These are phyloP conservation scores for Aspergillus sp. DNA, from an alignment of 2,329 filamentous ascomycete genomes.

Conservation along the genomic window DNA sequence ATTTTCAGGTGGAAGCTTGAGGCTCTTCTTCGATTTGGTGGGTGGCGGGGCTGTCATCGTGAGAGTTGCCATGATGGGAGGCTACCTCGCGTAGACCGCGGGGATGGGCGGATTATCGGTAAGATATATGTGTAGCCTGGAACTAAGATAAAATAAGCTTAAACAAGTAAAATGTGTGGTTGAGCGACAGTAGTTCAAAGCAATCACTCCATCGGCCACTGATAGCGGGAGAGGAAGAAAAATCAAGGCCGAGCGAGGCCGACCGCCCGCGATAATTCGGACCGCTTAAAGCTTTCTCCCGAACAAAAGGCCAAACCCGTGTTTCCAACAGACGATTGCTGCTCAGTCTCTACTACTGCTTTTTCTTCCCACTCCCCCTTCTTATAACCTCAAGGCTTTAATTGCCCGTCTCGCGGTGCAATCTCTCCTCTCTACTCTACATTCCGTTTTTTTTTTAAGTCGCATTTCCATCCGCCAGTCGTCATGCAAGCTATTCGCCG, in stretches of 20 bases:
- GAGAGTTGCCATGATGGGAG: constrained; percentile 58
- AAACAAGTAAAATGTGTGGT: not conserved
- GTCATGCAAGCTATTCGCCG: constrained; percentile 82
- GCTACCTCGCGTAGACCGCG: constrained; percentile 14
- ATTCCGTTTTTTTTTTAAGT: constrained; percentile 6
- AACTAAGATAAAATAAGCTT: not conserved
- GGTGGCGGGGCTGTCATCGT: constrained; percentile 59
- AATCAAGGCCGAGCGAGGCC: constrained; percentile 27
- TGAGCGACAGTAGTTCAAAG: not conserved
- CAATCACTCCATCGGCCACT: not conserved
- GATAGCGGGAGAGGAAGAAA: constrained; percentile 13
- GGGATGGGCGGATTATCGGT: not conserved
- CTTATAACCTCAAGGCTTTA: constrained; percentile 15
- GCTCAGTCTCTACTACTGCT: constrained; percentile 20
- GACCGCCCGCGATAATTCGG: constrained; percentile 31
- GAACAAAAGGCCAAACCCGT: constrained; percentile 29
- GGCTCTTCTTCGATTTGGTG: constrained; percentile 63
- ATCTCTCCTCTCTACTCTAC: constrained; percentile 18
- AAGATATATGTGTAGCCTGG: not conserved
- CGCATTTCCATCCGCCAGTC: constrained; percentile 15
- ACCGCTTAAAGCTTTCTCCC: constrained; percentile 41
- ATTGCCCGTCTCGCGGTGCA: constrained; percentile 18
- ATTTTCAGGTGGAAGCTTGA: constrained; percentile 83
- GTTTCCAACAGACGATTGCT: constrained; percentile 22
- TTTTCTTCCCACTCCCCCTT: constrained; percentile 15